Conservation (phyloP, 192 early-diverging fungal species). For the Backusella liffmaniae region DNA sequence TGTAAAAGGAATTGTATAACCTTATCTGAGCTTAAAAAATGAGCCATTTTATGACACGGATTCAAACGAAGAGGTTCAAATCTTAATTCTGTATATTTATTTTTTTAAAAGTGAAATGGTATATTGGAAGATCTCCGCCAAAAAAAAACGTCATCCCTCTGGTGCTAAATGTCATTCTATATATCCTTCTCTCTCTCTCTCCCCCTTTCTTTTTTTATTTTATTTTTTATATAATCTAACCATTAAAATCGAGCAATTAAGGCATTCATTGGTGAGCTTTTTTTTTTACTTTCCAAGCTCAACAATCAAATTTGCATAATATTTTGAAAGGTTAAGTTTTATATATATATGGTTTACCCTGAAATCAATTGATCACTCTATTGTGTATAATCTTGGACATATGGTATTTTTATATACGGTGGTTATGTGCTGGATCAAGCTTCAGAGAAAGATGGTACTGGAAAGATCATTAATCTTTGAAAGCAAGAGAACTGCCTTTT, state of each 20-base stretch:
- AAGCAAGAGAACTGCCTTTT: no score
- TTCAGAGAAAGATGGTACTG: no score
- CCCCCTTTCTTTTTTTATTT: background rate
- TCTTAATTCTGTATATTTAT: background rate
- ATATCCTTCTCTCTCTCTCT: background rate
- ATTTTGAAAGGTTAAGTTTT: background rate
- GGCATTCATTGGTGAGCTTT: background rate
- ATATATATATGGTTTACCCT: background rate
- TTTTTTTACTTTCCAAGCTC: background rate
- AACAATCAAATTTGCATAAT: background rate
- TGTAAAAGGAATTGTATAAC: background rate
- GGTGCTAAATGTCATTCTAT: background rate
- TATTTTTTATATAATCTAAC: background rate
- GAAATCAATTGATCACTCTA: background rate
- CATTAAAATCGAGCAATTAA: background rate
- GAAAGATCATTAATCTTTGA: no score
- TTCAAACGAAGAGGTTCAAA: conserved; percentile 1
- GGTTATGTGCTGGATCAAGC: no score
- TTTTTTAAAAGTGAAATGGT: no score
- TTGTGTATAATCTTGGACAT: no score
- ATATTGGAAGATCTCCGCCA: background rate
- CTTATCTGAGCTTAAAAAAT: background rate
- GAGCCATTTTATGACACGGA: conserved; percentile 6
- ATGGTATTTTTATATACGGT: no score
- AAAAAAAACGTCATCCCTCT: background rate